Base-by-base conservation (phyloP, 108 stramenopile genomes). In the Hondaea fermentalgiana region DNA sequence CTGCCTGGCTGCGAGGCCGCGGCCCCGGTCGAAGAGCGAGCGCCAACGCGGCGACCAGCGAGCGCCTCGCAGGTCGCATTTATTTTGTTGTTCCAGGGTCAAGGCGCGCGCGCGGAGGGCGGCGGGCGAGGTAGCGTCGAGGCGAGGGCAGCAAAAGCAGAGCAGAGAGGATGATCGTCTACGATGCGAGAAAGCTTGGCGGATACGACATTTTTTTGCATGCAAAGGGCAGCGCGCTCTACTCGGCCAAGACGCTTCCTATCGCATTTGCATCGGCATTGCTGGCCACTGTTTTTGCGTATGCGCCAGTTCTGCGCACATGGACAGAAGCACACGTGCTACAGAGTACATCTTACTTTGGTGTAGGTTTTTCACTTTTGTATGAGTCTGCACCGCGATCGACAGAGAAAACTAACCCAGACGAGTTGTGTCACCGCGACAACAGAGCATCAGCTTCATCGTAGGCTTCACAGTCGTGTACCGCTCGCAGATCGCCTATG, bases 401-500 rank as follows among this genome's bases (percentile, higher is more conserved):
- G 59, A 59, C 19, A 3, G n/a, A 23, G 59, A 23, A 19, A n/a
- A 3, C n/a, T 23, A 59, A 59, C 59, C n/a, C 21, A 59, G 59
- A 59, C 19, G 59, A n/a, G 64, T 69, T 42, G 10, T 3, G 25
- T 10, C 4, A 23, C 64, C 10, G 8, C 14, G 12, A 8, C 64
- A 28, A 69, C 5, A 69, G 64, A 69, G 76, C 51, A 83, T 83
- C 51, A 83, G 76, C 51, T 83, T 83, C 28, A 83, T 83, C 28
- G 76, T 83, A 23, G 76, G 76, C 23, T 83, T 83, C 28, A 53
- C 51, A 8, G 76, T 83, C 51, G 76, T 83, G 76, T 83, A 83
- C 76, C 76, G 76, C 1, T 47, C 76, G 10, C 76, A 83, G 51
- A 83, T 83, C 51, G 3, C 76, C n/a, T 83, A 83, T 4, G n/a